Percentiles rank a stretch among this genome's conserved stretches.
Conservation (phyloP, 2,329 filamentous ascomycete genomes). For the Xylaria sp. region DNA sequence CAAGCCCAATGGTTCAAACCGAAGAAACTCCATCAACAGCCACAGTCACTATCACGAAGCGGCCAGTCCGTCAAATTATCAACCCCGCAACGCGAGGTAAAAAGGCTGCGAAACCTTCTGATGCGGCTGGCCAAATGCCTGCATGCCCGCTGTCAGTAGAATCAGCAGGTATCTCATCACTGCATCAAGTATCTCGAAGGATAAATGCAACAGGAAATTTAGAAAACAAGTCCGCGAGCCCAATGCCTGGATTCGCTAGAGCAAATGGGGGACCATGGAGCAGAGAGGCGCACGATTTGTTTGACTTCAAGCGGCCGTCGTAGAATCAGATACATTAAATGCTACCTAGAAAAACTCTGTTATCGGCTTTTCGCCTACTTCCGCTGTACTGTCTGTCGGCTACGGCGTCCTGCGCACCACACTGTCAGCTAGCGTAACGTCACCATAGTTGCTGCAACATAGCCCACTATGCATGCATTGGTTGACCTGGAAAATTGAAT, state of each 20-base stretch:
- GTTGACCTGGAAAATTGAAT: neutral
- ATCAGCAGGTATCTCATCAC: conserved; percentile 13
- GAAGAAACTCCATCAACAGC: conserved; percentile 12
- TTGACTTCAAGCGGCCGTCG: conserved; percentile 67
- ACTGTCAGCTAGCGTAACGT: neutral
- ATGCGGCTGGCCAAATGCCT: conserved; percentile 61
- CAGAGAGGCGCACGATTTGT: conserved; percentile 72
- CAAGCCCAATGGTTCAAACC: neutral
- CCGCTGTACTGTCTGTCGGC: no score
- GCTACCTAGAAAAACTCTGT: neutral
- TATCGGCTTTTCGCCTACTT: neutral
- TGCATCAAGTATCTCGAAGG: conserved; percentile 25
- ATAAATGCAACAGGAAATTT: conserved; percentile 22
- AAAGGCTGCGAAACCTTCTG: conserved; percentile 62
- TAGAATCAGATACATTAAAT: conserved; percentile 17
- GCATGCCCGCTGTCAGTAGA: conserved; percentile 49
- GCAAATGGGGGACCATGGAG: conserved; percentile 74
- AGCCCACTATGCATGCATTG: neutral
- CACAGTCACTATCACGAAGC: conserved; percentile 19
- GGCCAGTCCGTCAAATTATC: conserved; percentile 8
- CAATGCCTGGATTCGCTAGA: conserved; percentile 58
- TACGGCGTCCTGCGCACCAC: neutral
- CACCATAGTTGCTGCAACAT: neutral
- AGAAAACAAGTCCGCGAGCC: conserved; percentile 32
- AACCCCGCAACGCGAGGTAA: conserved; percentile 59